Evolutionary conservation across 352 stramenopile genomes (phyloP), one percentile per base, ranked within the genome.

Genomic region (Phytophthora gonapodyides): DNA sequence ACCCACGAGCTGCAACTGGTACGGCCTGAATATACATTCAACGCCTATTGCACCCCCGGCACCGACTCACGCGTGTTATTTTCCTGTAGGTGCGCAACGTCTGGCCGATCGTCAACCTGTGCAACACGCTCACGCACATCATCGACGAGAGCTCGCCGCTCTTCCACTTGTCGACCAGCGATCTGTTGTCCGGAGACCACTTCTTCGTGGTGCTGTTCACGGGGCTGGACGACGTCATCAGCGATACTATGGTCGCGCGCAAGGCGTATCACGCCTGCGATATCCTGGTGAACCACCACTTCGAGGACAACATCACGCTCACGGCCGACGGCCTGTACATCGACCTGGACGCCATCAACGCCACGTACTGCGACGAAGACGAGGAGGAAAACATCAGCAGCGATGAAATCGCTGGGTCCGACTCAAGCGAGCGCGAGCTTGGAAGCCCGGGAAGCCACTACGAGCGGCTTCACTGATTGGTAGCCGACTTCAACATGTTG

Each of bases 231-330:
- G 77, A 67, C 12, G 51, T 85, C 8, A 69, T 88, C n/a, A 75
- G 59, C 24, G 78, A 88, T n/a, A 82, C 75, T 38, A 84, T 88
- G 75, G 79, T 84, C 36, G 65, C 75, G 6, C 69, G 76, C 2
- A 88, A 85, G 52, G 70, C 76, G 6, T 87, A 88, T 35, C 75
- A 84, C 51, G 80, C 69, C 42, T 87, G 75, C 48, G 79, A 88
- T 46, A 70, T 88, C 12, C 65, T 87, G 9, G 75, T 87, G 1
- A 75, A 71, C 2, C 79, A 87, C 56, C 75, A 87, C 43, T 88
- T 88, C 44, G 67, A 80, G 7, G 75, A 88, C 61, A 85, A 84
- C 47, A 86, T 87, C 65, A 82, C 73, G 44, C 57, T 88, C 15
- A 64, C 76, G 0, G 38, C 67, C 0, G 76, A 88, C 11, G 79